Conservation (phyloP, 1,284 basidiomycete species). For the Leccinum angustisporum region DNA sequence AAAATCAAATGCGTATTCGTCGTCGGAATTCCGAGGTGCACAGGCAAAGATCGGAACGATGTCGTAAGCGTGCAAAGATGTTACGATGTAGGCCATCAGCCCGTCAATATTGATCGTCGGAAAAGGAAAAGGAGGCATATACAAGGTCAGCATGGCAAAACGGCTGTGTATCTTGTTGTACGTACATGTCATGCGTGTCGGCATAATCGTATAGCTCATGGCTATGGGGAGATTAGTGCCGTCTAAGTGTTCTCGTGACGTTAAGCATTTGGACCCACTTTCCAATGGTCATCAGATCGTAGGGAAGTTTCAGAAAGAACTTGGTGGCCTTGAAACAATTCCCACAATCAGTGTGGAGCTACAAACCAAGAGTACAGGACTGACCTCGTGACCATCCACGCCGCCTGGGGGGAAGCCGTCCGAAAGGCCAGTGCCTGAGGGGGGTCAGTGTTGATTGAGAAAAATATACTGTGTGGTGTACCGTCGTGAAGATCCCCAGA, state of each 20-base stretch:
- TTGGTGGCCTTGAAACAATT: constrained; percentile 51
- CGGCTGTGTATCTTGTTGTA: constrained; percentile 5
- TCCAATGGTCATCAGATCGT: constrained; percentile 84
- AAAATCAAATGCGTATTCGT: background rate
- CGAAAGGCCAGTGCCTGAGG: constrained; percentile 62
- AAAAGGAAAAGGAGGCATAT: background rate
- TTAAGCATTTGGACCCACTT: constrained; percentile 47
- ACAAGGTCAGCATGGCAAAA: constrained; percentile 12
- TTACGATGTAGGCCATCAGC: background rate
- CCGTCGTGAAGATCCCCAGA: constrained; percentile 84
- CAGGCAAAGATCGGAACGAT: background rate
- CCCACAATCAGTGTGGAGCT: constrained; percentile 1
- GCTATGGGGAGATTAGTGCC: constrained; percentile 36
- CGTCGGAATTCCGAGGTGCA: too few species aligned
- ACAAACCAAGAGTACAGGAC: background rate
- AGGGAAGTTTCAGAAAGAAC: constrained; percentile 74
- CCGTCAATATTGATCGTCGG: background rate
- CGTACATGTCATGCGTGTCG: constrained; percentile 73
- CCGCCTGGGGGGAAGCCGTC: constrained; percentile 73
- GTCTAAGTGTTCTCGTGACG: background rate
- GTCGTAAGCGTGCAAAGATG: constrained; percentile 1
- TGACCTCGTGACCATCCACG: constrained; percentile 71
- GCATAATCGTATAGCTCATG: constrained; percentile 85
- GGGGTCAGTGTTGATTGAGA: background rate
- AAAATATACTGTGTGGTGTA: constrained; percentile 14